Conservation (phyloP, 2,329 filamentous ascomycete genomes). For the Exophiala phaeomuriformis region DNA sequence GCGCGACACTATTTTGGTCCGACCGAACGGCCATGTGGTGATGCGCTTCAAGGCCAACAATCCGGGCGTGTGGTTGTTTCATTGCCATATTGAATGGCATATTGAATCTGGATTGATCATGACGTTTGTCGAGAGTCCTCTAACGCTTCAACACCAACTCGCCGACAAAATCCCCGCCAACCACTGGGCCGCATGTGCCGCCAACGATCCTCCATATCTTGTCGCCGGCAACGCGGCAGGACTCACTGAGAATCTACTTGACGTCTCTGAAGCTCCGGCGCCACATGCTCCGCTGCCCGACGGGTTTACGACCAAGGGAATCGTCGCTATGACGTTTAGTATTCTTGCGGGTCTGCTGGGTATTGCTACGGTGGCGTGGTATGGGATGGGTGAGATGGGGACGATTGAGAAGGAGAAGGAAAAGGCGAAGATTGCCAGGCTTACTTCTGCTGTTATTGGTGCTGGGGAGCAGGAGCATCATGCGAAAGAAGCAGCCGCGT, state of each 20-base stretch:
- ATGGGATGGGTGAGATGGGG: slow-evolving; percentile 37
- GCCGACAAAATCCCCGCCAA: slow-evolving; percentile 24
- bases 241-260: slow-evolving; percentile 56
- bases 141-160: slow-evolving; percentile 54
- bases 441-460: no score
- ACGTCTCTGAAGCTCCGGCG: slow-evolving; percentile 56
- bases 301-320: slow-evolving; percentile 65
- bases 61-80: slow-evolving; percentile 45
- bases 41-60: slow-evolving; percentile 51
- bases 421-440: no score
- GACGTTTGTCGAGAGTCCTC: slow-evolving; percentile 45
- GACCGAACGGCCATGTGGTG: slow-evolving; percentile 50
- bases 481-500: no score
- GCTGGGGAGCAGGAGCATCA: not conserved
- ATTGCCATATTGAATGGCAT: slow-evolving; percentile 50
- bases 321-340: slow-evolving; percentile 68
- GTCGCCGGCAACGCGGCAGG: slow-evolving; percentile 66
- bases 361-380: slow-evolving; percentile 60
- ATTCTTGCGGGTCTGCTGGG: slow-evolving; percentile 62
- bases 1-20: slow-evolving; percentile 49
- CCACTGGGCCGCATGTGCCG: slow-evolving; percentile 31
- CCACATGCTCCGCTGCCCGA: slow-evolving; percentile 52
- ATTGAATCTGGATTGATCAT: slow-evolving; percentile 46
- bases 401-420: slow-evolving; percentile 7
- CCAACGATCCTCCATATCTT: slow-evolving; percentile 37